phyloP scores from a whole-genome alignment of 1,284 basidiomycete genomes.

The Leucoagaricus sp. region DNA sequence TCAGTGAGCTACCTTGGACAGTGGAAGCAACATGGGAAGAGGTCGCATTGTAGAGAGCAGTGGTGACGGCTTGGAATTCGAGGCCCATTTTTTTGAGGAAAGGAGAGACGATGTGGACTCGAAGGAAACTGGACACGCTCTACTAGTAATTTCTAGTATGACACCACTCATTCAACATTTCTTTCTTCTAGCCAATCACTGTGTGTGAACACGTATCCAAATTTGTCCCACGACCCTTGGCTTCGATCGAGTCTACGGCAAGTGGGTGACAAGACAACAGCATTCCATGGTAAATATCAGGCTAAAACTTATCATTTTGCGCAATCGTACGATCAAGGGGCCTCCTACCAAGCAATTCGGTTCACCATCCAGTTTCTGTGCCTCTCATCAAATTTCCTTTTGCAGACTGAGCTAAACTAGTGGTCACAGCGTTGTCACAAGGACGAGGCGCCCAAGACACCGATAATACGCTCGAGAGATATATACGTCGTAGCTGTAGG shows the following conservation, averaged over 20 bases:
- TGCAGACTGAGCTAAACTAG: too few species aligned
- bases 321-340: background rate
- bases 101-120: background rate
- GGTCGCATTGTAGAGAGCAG: constrained; percentile 47
- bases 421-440: too few species aligned
- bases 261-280: too few species aligned
- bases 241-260: background rate
- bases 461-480: too few species aligned
- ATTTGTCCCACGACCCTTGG: too few species aligned
- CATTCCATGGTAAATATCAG: too few species aligned
- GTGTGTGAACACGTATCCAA: background rate
- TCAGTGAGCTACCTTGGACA: constrained; percentile 35
- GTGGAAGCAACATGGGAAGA: constrained; percentile 45
- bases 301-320: too few species aligned
- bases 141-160: constrained; percentile 14
- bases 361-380: constrained; percentile 10
- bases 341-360: background rate
- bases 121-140: background rate
- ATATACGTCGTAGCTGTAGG: too few species aligned
- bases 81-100: background rate
- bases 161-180: constrained; percentile 13
- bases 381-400: too few species aligned
- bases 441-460: too few species aligned
- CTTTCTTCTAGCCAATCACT: constrained; percentile 13
- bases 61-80: constrained; percentile 14